A percentile compares a stretch with the other conserved stretches of the same genome.
Conservation (phyloP, 2,329 filamentous ascomycete genomes). For the Daldinia sp. region DNA sequence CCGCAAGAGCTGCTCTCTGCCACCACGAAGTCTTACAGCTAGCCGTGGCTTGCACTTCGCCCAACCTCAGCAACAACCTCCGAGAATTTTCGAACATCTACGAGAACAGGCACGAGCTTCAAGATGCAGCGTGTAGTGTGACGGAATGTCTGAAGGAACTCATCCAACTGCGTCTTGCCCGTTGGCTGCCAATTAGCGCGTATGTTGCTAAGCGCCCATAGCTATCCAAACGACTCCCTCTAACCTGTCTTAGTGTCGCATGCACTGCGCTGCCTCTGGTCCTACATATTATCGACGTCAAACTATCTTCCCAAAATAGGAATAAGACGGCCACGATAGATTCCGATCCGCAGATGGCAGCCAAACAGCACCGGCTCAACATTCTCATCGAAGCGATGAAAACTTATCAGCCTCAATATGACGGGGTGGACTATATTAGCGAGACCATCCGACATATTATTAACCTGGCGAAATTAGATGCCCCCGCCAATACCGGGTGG, state of each 20-base stretch:
- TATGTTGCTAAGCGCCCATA: conserved; percentile 46
- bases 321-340: conserved; percentile 34
- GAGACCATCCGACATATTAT: conserved; percentile 59
- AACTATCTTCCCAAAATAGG: conserved; percentile 51
- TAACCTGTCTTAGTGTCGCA: conserved; percentile 46
- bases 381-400: conserved; percentile 61
- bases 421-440: conserved; percentile 60
- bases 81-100: conserved; percentile 55
- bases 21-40: conserved; percentile 62
- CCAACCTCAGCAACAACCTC: conserved; percentile 50
- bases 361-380: conserved; percentile 59
- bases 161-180: conserved; percentile 58
- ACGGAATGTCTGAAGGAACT: conserved; percentile 62
- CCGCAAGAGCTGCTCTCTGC: conserved; percentile 58
- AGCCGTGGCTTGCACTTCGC: conserved; percentile 56
- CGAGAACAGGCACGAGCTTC: conserved; percentile 58
- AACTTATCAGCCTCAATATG: conserved; percentile 60
- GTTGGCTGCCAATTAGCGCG: conserved; percentile 63
- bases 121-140: conserved; percentile 59
- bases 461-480: conserved; percentile 56
- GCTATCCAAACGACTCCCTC: background rate
- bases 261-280: conserved; percentile 55
- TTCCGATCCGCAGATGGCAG: conserved; percentile 52
- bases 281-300: conserved; percentile 55
- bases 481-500: conserved; percentile 32